Evolutionary conservation across 306 rosid species (phyloP).

Genomic region (Rosa lucieae): DNA sequence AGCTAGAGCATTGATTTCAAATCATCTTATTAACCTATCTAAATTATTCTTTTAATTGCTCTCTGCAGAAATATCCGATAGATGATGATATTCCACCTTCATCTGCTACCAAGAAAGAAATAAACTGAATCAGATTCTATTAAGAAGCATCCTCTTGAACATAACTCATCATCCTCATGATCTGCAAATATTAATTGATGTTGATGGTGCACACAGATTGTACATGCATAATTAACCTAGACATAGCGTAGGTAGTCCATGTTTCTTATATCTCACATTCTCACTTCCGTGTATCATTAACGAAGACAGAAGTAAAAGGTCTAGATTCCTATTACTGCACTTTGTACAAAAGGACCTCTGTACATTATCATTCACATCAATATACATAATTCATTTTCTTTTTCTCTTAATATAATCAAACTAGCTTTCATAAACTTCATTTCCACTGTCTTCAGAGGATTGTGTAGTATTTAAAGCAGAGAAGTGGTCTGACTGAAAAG

Average conservation of each 20-base stretch:
- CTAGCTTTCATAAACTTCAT: neutral
- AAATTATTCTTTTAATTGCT: neutral
- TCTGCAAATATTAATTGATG: neutral
- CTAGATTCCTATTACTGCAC: neutral
- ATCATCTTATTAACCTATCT: neutral
- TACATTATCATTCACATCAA: neutral
- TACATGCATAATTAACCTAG: neutral
- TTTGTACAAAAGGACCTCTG: neutral
- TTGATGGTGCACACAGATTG: neutral
- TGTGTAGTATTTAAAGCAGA: neutral
- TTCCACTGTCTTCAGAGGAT: neutral
- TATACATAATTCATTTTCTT: neutral
- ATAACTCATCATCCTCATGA: neutral
- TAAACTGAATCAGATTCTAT: neutral
- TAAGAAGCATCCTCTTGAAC: neutral
- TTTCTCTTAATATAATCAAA: too few species aligned
- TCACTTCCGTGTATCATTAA: neutral
- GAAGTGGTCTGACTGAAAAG: neutral
- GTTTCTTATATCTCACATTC: neutral
- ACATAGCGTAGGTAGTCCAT: neutral
- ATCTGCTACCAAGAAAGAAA: neutral
- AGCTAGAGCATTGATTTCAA: neutral
- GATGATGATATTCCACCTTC: slow-evolving; percentile 73
- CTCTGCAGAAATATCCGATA: slow-evolving; percentile 52
- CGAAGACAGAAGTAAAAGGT: neutral